These are phyloP conservation scores for Nelumbo lutea DNA, from an alignment of 164 flowering plant species.

Conservation along the genomic window DNA sequence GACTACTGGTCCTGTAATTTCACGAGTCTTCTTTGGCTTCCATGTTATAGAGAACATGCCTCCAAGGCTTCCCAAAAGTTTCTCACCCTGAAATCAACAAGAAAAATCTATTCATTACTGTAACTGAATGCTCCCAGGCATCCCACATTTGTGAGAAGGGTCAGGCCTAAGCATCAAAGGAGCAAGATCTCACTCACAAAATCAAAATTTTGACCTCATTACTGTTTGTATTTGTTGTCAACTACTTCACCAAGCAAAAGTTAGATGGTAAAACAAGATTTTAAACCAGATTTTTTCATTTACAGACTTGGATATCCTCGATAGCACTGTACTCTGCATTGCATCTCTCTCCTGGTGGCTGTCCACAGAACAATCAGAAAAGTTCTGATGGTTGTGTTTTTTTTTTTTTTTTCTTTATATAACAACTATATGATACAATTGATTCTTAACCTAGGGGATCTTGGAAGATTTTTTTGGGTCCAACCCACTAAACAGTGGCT, in stretches of 20 bases:
- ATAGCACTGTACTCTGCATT: background rate
- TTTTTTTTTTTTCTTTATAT: background rate
- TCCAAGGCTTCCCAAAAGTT: slow-evolving; percentile 77
- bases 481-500: too few relatives aligned
- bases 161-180: background rate
- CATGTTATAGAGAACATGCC: slow-evolving; percentile 88
- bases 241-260: background rate
- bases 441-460: background rate
- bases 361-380: too few relatives aligned
- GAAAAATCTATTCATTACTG: background rate
- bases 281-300: background rate
- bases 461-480: background rate
- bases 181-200: background rate
- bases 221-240: too few relatives aligned
- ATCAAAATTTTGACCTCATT: background rate
- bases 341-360: too few relatives aligned
- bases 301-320: too few relatives aligned
- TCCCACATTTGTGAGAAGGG: too few relatives aligned
- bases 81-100: slow-evolving; percentile 32
- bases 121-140: background rate
- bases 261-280: background rate
- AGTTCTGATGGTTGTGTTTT: too few relatives aligned
- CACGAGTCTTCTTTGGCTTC: slow-evolving; percentile 80
- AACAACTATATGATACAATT: background rate
- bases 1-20: slow-evolving; percentile 61